phyloP scores from a whole-genome alignment of 768 basidiomycete species.

The Gloeopeniophorella convolvens region DNA sequence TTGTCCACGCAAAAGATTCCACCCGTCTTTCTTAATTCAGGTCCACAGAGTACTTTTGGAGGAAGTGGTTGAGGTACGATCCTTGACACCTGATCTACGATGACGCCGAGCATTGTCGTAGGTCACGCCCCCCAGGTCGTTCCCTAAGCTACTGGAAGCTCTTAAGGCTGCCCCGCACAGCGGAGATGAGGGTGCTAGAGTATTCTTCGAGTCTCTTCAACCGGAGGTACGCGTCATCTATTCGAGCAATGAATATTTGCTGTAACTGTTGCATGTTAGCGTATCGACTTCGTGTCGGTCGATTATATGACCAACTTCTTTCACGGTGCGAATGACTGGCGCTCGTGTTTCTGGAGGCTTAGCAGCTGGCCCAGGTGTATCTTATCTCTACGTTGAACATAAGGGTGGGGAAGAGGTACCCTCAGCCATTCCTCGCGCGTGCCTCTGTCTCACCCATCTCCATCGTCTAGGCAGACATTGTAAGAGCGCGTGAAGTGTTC shows the following conservation, averaged over 20 bases:
- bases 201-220: slow-evolving; percentile 18
- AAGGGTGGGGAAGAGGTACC: slow-evolving; percentile 17
- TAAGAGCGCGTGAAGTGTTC: slow-evolving; percentile 7
- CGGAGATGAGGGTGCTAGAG: slow-evolving; percentile 9
- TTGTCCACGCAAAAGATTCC: slow-evolving; percentile 44
- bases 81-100: not conserved
- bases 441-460: slow-evolving; percentile 20
- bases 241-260: not conserved
- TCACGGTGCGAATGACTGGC: slow-evolving; percentile 10
- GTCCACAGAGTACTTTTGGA: slow-evolving; percentile 60
- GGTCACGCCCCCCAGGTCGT: slow-evolving; percentile 60
- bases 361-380: slow-evolving; percentile 11
- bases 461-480: slow-evolving; percentile 12
- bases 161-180: slow-evolving; percentile 21
- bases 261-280: slow-evolving; percentile 28
- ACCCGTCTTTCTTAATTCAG: slow-evolving; percentile 52
- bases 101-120: slow-evolving; percentile 26
- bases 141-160: slow-evolving; percentile 34
- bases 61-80: slow-evolving; percentile 61
- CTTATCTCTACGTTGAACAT: slow-evolving; percentile 19
- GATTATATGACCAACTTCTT: slow-evolving; percentile 65
- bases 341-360: not conserved
- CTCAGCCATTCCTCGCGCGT: not conserved
- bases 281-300: slow-evolving; percentile 42
- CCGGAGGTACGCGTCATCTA: slow-evolving; percentile 7